phyloP scores from a whole-genome alignment of 148 eudicot genomes.

The Rhododendron ferrugineum region DNA sequence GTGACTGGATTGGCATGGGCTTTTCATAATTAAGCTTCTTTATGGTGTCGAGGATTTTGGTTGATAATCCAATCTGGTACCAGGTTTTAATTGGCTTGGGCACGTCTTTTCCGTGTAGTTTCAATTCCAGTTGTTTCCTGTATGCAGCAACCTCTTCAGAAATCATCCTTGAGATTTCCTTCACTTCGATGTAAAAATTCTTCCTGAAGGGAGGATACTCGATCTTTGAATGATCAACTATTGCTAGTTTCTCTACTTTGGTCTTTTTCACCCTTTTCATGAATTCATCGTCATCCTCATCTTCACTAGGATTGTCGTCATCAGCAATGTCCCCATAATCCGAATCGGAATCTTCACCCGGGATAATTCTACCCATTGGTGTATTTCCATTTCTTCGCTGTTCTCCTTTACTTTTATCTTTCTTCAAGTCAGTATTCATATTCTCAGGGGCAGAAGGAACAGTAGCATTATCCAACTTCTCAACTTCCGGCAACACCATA shows the following conservation, averaged over 20 bases:
- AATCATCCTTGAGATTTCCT: constrained; percentile 64
- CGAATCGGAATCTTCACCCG: constrained; percentile 65
- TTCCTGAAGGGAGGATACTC: constrained; percentile 58
- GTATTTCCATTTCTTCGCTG: constrained; percentile 34
- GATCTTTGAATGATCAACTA: constrained; percentile 85
- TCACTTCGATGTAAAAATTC: constrained; percentile 72
- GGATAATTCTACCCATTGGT: constrained; percentile 65
- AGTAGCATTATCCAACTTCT: constrained; percentile 41
- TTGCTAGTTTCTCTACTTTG: constrained; percentile 64
- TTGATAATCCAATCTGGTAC: constrained; percentile 72
- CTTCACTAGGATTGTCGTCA: constrained; percentile 47
- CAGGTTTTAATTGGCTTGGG: constrained; percentile 77
- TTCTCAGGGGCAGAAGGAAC: constrained; percentile 23
- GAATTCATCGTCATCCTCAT: constrained; percentile 83
- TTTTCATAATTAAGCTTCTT: constrained; percentile 65
- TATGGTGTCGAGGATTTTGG: constrained; percentile 63
- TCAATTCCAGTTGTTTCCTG: constrained; percentile 59
- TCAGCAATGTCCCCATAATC: constrained; percentile 49
- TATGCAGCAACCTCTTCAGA: constrained; percentile 59
- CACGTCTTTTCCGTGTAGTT: constrained; percentile 76
- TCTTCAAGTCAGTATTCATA: constrained; percentile 13
- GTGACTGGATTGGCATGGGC: constrained; percentile 86
- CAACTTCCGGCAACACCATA: constrained; percentile 75
- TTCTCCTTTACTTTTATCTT: constrained; percentile 22
- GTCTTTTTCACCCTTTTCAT: constrained; percentile 83